phyloP scores from a whole-genome alignment of 2,329 filamentous ascomycete genomes.

The Endoconidiophora polonica region DNA sequence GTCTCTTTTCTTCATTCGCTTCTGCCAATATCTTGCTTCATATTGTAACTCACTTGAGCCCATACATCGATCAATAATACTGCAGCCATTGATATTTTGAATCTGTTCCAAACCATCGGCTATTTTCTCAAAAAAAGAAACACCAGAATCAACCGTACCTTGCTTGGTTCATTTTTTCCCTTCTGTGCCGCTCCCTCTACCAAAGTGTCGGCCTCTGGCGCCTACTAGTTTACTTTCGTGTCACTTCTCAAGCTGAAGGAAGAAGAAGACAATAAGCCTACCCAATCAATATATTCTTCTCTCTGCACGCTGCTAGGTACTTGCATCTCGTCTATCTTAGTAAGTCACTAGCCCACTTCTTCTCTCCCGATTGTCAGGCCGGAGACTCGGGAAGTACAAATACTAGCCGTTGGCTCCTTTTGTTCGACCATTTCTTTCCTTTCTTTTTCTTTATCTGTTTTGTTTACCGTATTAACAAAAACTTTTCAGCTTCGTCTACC shows the following conservation, averaged over 20 bases:
- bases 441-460: constrained; percentile 4
- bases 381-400: neutral
- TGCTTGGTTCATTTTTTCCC: neutral
- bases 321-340: neutral
- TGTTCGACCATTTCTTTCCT: neutral
- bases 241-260: neutral
- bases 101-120: neutral
- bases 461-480: neutral
- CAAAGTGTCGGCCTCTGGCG: neutral
- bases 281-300: too few relatives aligned
- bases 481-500: neutral
- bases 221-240: neutral
- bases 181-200: neutral
- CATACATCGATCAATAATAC: neutral
- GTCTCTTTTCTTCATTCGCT: too few relatives aligned
- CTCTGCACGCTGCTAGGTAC: too few relatives aligned
- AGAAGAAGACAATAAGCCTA: too few relatives aligned
- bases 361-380: neutral
- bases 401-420: neutral
- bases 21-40: neutral
- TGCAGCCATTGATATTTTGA: too few relatives aligned
- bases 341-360: neutral
- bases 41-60: neutral
- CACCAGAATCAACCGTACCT: neutral
- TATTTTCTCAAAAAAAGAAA: neutral